Evolutionary conservation across 2,329 filamentous ascomycete genomes (phyloP).

Genomic region (Peltaster fructicola): DNA sequence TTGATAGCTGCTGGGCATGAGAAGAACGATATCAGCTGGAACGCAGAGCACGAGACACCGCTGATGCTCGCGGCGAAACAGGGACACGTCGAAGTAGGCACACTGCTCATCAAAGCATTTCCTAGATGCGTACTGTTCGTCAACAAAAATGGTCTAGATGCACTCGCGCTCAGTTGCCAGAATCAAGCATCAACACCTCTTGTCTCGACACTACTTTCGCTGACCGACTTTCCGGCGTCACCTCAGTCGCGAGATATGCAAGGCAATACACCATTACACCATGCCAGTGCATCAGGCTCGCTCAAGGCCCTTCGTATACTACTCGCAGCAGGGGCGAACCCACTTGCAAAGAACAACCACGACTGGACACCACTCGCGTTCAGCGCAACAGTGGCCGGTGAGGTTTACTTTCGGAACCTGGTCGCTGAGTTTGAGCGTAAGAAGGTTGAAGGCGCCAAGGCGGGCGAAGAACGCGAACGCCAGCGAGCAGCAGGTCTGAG

Average conservation of each 20-base stretch:
- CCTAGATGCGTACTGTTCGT: conserved; percentile 44
- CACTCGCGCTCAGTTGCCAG: conserved; percentile 28
- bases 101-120: conserved; percentile 48
- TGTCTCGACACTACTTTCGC: conserved; percentile 24
- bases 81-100: conserved; percentile 57
- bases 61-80: conserved; percentile 58
- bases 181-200: conserved; percentile 22
- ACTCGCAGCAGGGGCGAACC: conserved; percentile 60
- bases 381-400: conserved; percentile 62
- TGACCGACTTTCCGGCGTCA: conserved; percentile 16
- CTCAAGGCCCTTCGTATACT: conserved; percentile 60
- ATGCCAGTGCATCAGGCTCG: conserved; percentile 68
- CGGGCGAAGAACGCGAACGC: conserved; percentile 14
- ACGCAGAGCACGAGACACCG: conserved; percentile 63
- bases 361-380: conserved; percentile 75
- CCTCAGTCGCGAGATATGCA: conserved; percentile 35
- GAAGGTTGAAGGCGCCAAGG: conserved; percentile 26
- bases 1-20: conserved; percentile 65
- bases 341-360: conserved; percentile 53
- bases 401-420: conserved; percentile 66
- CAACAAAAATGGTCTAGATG: conserved; percentile 53
- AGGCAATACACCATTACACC: conserved; percentile 78
- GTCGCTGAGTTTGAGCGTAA: conserved; percentile 53
- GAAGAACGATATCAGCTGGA: conserved; percentile 51
- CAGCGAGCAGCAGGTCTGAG: conserved; percentile 14